phyloP scores from a whole-genome alignment of 805 yeast species.

The Candida taoyuanica region DNA sequence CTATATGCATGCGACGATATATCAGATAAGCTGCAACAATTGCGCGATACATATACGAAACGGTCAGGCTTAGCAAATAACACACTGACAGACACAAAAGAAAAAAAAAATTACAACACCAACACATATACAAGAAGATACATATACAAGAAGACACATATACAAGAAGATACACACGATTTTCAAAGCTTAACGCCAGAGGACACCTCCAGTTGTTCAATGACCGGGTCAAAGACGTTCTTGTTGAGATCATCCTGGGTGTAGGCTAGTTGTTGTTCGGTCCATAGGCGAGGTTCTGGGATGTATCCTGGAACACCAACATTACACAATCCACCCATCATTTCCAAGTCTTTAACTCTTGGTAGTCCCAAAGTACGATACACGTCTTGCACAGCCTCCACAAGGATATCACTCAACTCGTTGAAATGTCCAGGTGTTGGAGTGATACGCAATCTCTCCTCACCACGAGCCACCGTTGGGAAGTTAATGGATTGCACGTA shows the following conservation, averaged over 20 bases:
- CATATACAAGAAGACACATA: no score
- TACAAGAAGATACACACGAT: neutral
- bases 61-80: no score
- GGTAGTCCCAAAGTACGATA: constrained; percentile 71
- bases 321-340: constrained; percentile 84
- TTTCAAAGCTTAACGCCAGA: constrained; percentile 46
- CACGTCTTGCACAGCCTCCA: constrained; percentile 75
- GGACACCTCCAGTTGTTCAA: constrained; percentile 62
- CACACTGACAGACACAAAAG: no score
- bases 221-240: constrained; percentile 60
- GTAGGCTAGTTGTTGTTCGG: constrained; percentile 67
- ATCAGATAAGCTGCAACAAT: no score
- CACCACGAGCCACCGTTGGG: constrained; percentile 96
- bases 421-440: constrained; percentile 96
- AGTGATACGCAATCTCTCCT: constrained; percentile 95
- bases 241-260: constrained; percentile 59
- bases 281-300: constrained; percentile 74
- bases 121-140: no score
- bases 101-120: no score
- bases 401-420: constrained; percentile 68
- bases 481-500: constrained; percentile 98
- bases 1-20: no score
- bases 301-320: constrained; percentile 58
- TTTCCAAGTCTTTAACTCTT: constrained; percentile 73
- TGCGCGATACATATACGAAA: no score